A percentile compares a stretch with the other conserved stretches of the same genome.
Evolutionary conservation across 352 stramenopile species (phyloP).

Genomic region (Phytophthora brassicae): DNA sequence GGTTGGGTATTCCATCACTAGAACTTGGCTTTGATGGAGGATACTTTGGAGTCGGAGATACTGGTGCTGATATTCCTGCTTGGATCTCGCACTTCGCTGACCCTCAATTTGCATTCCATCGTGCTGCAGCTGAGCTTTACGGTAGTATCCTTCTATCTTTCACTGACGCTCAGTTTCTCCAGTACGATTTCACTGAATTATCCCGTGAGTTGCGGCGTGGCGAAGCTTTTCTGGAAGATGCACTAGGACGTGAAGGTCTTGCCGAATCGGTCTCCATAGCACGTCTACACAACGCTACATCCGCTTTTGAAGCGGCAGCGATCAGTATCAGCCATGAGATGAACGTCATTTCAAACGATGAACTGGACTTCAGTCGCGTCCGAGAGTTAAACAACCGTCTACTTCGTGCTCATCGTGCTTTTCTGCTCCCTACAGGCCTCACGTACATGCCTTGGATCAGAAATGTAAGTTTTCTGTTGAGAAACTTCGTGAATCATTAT

Average conservation of each 20-base stretch:
- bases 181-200: conserved; percentile 85
- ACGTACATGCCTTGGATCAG: conserved; percentile 82
- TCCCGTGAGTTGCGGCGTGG: conserved; percentile 68
- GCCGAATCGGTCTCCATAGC: conserved; percentile 37
- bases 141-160: conserved; percentile 76
- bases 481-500: background rate
- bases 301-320: conserved; percentile 61
- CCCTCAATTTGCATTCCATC: conserved; percentile 71
- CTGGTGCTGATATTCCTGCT: conserved; percentile 62
- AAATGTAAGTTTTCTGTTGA: conserved; percentile 50
- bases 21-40: conserved; percentile 72
- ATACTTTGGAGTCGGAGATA: conserved; percentile 65
- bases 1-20: conserved; percentile 71
- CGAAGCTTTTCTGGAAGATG: conserved; percentile 53
- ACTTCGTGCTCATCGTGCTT: conserved; percentile 80
- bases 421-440: conserved; percentile 66
- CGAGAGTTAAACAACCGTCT: conserved; percentile 85
- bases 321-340: conserved; percentile 59
- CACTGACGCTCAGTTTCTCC: conserved; percentile 79
- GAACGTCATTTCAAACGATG: conserved; percentile 52
- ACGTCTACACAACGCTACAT: conserved; percentile 61
- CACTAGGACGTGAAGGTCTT: conserved; percentile 41
- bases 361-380: conserved; percentile 77
- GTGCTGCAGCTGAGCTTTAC: conserved; percentile 76
- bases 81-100: conserved; percentile 82